phyloP scores from a whole-genome alignment of 2,329 filamentous ascomycete species.

The Sarocladiaceae sp. region DNA sequence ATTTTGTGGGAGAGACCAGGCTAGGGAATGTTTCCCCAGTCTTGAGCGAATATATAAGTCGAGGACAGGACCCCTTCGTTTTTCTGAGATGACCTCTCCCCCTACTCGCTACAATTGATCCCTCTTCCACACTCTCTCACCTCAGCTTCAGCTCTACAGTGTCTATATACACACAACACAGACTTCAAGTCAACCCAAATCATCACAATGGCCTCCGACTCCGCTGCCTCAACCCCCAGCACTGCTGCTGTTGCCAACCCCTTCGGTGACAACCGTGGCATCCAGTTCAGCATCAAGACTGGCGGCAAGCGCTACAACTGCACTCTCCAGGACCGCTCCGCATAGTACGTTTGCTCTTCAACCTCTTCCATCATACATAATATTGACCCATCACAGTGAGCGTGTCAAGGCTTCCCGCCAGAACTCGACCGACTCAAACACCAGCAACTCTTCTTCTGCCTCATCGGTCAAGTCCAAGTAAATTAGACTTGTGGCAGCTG shows the following conservation, averaged over 20 bases:
- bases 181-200: neutral
- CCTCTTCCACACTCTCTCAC: neutral
- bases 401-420: constrained; percentile 32
- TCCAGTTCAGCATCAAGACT: constrained; percentile 44
- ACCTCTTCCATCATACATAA: too few species aligned
- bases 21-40: neutral
- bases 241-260: constrained; percentile 16
- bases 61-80: neutral
- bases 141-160: neutral
- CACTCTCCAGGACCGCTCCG: constrained; percentile 38
- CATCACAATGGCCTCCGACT: constrained; percentile 14
- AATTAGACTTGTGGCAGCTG: too few species aligned
- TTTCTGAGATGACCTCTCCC: neutral
- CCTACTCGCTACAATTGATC: neutral
- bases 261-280: constrained; percentile 33
- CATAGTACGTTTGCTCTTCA: constrained; percentile 34
- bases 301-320: constrained; percentile 34
- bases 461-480: constrained; percentile 4
- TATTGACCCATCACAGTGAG: constrained; percentile 34
- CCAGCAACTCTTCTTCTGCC: constrained; percentile 22
- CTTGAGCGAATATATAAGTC: neutral
- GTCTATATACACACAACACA: neutral
- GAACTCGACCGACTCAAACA: constrained; percentile 30
- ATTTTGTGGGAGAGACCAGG: neutral
- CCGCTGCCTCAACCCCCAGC: constrained; percentile 1